These are phyloP conservation scores for Pseudocercospora vitis DNA, from an alignment of 2,329 filamentous ascomycete genomes.

Conservation along the genomic window DNA sequence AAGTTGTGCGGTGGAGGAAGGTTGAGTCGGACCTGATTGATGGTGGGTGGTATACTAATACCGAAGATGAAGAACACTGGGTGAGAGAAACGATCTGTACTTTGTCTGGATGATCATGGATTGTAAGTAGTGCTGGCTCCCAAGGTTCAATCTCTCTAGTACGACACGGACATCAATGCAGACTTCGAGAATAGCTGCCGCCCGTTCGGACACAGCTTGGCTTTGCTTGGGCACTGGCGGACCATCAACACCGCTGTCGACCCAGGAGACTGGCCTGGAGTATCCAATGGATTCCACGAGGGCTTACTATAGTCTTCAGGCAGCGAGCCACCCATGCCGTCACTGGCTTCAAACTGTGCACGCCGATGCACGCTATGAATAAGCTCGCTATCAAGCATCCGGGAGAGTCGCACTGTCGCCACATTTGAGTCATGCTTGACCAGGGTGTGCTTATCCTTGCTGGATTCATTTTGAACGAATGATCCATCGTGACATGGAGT, in stretches of 20 bases:
- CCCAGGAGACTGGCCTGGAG: background rate
- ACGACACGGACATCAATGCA: too few relatives aligned
- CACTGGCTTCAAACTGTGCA: too few relatives aligned
- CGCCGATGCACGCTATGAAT: constrained; percentile 9
- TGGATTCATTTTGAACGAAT: too few relatives aligned
- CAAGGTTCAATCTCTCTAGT: too few relatives aligned
- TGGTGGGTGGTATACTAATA: constrained; percentile 45
- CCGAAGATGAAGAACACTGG: constrained; percentile 21
- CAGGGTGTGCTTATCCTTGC: constrained; percentile 4
- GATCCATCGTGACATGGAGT: too few relatives aligned
- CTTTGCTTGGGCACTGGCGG: too few relatives aligned
- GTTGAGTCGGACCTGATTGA: constrained; percentile 43
- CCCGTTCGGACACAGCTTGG: too few relatives aligned
- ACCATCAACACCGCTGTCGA: too few relatives aligned
- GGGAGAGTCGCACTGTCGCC: background rate
- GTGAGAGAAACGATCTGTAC: constrained; percentile 29
- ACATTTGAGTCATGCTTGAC: background rate
- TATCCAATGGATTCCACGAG: background rate
- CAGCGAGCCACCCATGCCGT: too few relatives aligned
- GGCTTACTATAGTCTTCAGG: background rate
- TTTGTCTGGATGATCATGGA: constrained; percentile 20
- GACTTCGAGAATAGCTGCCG: too few relatives aligned
- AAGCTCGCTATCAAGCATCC: background rate
- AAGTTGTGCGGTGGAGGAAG: constrained; percentile 43
- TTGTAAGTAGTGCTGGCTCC: too few relatives aligned